Evolutionary conservation across 768 basidiomycete species (phyloP).

Genomic region (Cystoderma amianthinum): DNA sequence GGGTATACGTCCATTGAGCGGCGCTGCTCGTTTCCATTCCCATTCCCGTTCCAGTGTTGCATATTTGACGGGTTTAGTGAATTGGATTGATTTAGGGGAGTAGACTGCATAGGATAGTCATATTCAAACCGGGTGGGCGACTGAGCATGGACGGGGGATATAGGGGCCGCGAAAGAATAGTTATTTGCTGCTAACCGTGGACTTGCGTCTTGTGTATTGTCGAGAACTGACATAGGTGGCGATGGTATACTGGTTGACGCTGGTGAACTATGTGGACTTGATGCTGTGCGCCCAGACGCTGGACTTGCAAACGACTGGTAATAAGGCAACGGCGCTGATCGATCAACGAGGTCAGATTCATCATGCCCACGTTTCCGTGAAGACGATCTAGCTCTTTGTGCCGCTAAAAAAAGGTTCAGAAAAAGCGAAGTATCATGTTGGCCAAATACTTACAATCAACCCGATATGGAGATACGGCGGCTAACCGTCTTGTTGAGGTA

Average conservation of each 20-base stretch:
- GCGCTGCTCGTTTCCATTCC: constrained; percentile 15
- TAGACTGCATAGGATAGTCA: constrained; percentile 37
- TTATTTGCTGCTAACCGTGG: constrained; percentile 42
- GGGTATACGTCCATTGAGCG: too few relatives aligned
- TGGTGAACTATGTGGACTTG: constrained; percentile 72
- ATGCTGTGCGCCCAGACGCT: constrained; percentile 27
- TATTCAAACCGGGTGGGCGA: constrained; percentile 55
- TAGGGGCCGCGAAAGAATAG: constrained; percentile 38
- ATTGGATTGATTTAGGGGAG: constrained; percentile 17
- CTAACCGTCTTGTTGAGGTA: constrained; percentile 41
- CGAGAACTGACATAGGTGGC: constrained; percentile 48
- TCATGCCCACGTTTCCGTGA: constrained; percentile 71
- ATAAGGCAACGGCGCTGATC: constrained; percentile 29
- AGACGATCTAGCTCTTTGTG: constrained; percentile 66
- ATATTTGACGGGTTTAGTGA: constrained; percentile 22
- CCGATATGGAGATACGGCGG: constrained; percentile 58
- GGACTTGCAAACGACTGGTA: constrained; percentile 56
- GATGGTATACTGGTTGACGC: constrained; percentile 69
- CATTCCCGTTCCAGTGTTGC: constrained; percentile 38
- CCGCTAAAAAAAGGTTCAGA: constrained; percentile 26
- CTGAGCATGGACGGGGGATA: constrained; percentile 44
- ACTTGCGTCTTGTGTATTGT: constrained; percentile 45
- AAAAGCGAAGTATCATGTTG: constrained; percentile 5
- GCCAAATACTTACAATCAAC: constrained; percentile 46
- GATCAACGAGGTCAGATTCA: constrained; percentile 50